Evolutionary conservation across 371 early-diverging fungal species (phyloP), one percentile per base, ranked within the genome.

Genomic region (Mucor racemosus): DNA sequence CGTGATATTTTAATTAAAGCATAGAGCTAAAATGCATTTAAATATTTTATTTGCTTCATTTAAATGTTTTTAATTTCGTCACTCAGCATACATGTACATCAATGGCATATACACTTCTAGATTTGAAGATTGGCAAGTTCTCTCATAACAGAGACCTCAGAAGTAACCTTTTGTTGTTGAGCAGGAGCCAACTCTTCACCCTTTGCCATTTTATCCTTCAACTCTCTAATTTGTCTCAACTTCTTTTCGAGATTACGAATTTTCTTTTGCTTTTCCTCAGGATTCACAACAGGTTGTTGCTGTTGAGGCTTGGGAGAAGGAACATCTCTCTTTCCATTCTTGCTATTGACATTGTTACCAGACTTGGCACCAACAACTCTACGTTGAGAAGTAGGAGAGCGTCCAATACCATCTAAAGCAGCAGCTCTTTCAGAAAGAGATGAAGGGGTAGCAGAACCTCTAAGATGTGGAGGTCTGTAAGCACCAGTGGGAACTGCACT

Each of bases 171-270:
- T 62, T 81, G 77, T 44, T 76, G 73, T 65, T 98, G 98, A 55
- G 94, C 93, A 67, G 86, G 76, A 74, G 94, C 95, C 15, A 98
- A 79, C 39, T 74, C 78, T 68, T 93, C 94, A 35, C 97, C 97
- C 5, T 83, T 81, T 8, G 80, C 82, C 74, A 89, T 86, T 65
- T 90, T 90, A 41, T 90, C 90, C 71, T 92, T 92, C 53, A 98
- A 79, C 46, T 91, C 94, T 42, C 82, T 82, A 76, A 98, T 97
- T 77, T 95, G 94, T 73, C 90, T 87, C 65, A 97, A 77, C 79
- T 97, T 98, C 85, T 94, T 95, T 65, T 91, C 90, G 33, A 97
- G 76, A 58, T 79, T 86, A 67, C 95, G 89, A 68, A 95, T 85
- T 78, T 91, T 92, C 87, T 97, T 98, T 68, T 92, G 92, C 26